Evolutionary conservation across 257 asterid genomes (phyloP).

Genomic region (Salvia splendens): DNA sequence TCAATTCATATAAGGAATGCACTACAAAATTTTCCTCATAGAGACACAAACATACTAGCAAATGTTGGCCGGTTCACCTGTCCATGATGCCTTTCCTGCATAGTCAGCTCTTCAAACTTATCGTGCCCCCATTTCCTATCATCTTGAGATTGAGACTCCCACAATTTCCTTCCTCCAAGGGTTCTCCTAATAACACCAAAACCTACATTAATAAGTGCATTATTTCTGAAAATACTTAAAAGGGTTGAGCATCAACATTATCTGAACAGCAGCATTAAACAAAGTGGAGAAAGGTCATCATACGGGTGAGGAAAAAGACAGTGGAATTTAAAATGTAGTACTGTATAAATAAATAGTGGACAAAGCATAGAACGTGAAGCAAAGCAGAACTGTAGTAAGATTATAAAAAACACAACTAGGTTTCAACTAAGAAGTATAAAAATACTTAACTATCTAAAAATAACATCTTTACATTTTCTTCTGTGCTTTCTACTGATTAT

Average conservation of each 20-base stretch:
- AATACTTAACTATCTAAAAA: too few relatives aligned
- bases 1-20: conserved; percentile 27
- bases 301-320: too few relatives aligned
- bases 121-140: conserved; percentile 99
- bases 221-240: too few relatives aligned
- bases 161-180: conserved; percentile 83
- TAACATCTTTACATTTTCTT: neutral
- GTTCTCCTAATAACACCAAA: conserved; percentile 58
- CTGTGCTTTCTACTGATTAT: conserved; percentile 1
- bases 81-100: conserved; percentile 65
- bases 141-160: conserved; percentile 77
- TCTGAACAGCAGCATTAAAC: too few relatives aligned
- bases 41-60: conserved; percentile 15
- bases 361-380: conserved; percentile 10
- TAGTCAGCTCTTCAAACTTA: conserved; percentile 86
- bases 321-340: too few relatives aligned
- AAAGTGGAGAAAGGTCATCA: too few relatives aligned
- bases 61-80: conserved; percentile 53
- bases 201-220: neutral
- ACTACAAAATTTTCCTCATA: neutral
- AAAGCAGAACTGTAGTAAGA: neutral
- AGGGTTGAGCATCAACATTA: too few relatives aligned
- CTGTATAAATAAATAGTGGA: too few relatives aligned
- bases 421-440: neutral
- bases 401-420: neutral